Conservation (phyloP, 2,329 filamentous ascomycete genomes). For the Coniella vitis region DNA sequence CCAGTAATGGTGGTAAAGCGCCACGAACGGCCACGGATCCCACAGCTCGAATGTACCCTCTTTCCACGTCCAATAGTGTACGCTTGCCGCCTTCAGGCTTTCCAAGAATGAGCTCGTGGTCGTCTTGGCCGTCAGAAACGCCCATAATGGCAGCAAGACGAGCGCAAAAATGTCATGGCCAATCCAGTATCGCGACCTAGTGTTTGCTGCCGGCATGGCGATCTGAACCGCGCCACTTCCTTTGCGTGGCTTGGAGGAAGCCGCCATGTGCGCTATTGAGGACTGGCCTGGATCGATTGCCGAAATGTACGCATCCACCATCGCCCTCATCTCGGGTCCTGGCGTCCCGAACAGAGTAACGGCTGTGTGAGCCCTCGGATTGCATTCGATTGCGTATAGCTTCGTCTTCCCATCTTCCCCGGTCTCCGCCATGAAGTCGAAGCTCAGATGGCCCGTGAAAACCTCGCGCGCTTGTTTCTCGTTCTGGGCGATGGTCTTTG, state of each 20-base stretch:
- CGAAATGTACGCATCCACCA: slow-evolving; percentile 48
- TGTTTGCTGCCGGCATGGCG: slow-evolving; percentile 17
- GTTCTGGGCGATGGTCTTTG: slow-evolving; percentile 45
- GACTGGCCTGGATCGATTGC: slow-evolving; percentile 33
- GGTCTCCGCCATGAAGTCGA: slow-evolving; percentile 61
- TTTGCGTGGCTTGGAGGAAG: not conserved
- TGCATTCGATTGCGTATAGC: slow-evolving; percentile 65
- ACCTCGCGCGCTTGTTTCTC: slow-evolving; percentile 29
- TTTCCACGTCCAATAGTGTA: slow-evolving; percentile 43
- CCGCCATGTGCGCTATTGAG: too few species aligned
- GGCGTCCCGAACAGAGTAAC: slow-evolving; percentile 49
- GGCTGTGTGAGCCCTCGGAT: slow-evolving; percentile 63
- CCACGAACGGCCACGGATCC: slow-evolving; percentile 52
- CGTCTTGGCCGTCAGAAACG: slow-evolving; percentile 20
- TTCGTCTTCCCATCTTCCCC: slow-evolving; percentile 27
- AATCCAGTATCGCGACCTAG: slow-evolving; percentile 51
- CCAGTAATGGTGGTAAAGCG: slow-evolving; percentile 51
- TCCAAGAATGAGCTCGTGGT: slow-evolving; percentile 18
- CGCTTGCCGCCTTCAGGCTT: slow-evolving; percentile 24
- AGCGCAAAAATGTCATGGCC: slow-evolving; percentile 55
- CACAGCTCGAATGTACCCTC: slow-evolving; percentile 46
- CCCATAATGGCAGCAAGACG: slow-evolving; percentile 39
- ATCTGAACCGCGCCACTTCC: not conserved
- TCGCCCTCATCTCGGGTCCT: slow-evolving; percentile 32
- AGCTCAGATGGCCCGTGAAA: slow-evolving; percentile 65